Percentiles rank a stretch among this genome's conserved stretches.
Evolutionary conservation across 371 early-diverging fungal species (phyloP).

Genomic region (Dichotomocladium elegans): DNA sequence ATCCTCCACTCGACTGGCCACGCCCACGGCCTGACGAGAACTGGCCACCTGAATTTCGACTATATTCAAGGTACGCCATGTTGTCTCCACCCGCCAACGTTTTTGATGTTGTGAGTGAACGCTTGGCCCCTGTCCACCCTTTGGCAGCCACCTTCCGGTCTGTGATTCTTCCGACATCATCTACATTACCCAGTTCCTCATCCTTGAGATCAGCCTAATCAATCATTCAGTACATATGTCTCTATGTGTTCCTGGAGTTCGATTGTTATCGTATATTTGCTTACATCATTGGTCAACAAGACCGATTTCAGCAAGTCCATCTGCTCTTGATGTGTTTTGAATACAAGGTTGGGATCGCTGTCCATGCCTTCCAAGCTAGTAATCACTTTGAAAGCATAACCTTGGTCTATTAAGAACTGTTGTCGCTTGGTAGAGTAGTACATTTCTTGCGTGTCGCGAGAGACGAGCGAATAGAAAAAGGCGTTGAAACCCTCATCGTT

Average conservation of each 20-base stretch:
- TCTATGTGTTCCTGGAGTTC: no score
- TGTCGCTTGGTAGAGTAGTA: slow-evolving; percentile 97
- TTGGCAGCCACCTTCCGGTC: slow-evolving; percentile 42
- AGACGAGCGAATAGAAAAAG: slow-evolving; percentile 98
- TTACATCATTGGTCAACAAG: slow-evolving; percentile 72
- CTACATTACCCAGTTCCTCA: slow-evolving; percentile 39
- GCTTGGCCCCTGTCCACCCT: slow-evolving; percentile 29
- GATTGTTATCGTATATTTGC: no score
- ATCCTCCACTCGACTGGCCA: slow-evolving; percentile 26
- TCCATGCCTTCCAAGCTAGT: slow-evolving; percentile 82
- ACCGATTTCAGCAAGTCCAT: slow-evolving; percentile 88
- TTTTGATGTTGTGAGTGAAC: slow-evolving; percentile 65
- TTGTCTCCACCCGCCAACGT: slow-evolving; percentile 88
- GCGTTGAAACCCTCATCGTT: slow-evolving; percentile 97
- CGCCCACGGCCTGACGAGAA: slow-evolving; percentile 34
- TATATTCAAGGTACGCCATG: slow-evolving; percentile 93
- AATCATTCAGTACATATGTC: no score
- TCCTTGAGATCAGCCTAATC: slow-evolving; percentile 59
- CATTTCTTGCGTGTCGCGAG: slow-evolving; percentile 99
- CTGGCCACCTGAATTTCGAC: slow-evolving; percentile 37
- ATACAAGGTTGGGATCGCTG: slow-evolving; percentile 66
- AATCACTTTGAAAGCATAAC: slow-evolving; percentile 98
- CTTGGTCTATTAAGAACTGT: slow-evolving; percentile 99
- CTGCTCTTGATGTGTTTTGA: slow-evolving; percentile 77
- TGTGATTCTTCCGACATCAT: slow-evolving; percentile 43